Base-by-base conservation (phyloP, 2,329 filamentous ascomycete species). In the Alternaria hordeiaustralica region DNA sequence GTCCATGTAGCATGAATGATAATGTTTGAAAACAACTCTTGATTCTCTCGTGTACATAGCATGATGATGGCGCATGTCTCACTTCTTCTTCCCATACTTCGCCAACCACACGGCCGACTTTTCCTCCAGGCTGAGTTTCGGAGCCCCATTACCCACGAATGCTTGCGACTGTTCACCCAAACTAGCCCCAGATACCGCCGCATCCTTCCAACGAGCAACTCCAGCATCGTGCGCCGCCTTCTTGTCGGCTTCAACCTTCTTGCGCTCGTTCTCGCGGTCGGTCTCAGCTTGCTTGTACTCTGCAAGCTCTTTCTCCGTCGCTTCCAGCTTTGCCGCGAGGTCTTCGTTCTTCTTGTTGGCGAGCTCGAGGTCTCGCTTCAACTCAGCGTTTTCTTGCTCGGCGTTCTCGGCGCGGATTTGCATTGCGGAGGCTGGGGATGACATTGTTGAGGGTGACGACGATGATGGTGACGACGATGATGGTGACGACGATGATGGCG, bases 1-100 rank as follows among this genome's bases (percentile, higher is more conserved):
- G 55, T 51, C 41, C 41, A 54, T 44, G 41, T 55, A 50, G 44
- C 44, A 50, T 55, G 49, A 63, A 63, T 60, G 60, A 59, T 54
- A 59, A 59, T 53, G 36, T 25, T 54, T 45, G 20, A 59, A 59
- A 59, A 59, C 21, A 21, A 21, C 21, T 21, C 21, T 21, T 21
- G 21, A 21, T 21, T 21, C 21, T 21, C 21, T 21, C 21, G 21
- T 21, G 21, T 21, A 21, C 21, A 21, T 21, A 21, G 21, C 21
- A 21, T 21, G 21, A 21, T 21, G 21, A 21, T 21, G 21, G 21
- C 21, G 21, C 21, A 21, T 21, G 21, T 21, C 21, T 21, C 21
- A 21, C 21, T 21, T 21, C 21, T 21, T 21, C 21, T 21, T 21
- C 21, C 21, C 21, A 21, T 21, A 21, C 21, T 21, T 21, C 21